A percentile compares a stretch with the other conserved stretches of the same genome.
phyloP scores from a whole-genome alignment of 2,329 filamentous ascomycete species.

The Hypoxylon sp. region DNA sequence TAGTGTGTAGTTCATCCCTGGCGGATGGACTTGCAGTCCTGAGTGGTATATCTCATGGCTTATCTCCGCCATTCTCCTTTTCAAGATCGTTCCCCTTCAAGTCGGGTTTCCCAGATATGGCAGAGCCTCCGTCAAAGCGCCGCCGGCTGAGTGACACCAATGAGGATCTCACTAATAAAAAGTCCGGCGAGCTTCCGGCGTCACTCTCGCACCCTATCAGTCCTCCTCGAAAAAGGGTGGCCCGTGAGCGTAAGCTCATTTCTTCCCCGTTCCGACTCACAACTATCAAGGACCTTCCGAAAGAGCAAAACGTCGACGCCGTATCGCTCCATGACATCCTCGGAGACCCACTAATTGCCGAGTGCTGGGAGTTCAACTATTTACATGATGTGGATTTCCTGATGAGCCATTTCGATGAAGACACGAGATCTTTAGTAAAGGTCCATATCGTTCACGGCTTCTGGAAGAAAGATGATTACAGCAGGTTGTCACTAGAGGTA shows the following conservation, averaged over 20 bases:
- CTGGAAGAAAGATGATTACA: slow-evolving; percentile 76
- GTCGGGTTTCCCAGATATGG: slow-evolving; percentile 39
- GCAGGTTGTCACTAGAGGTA: slow-evolving; percentile 71
- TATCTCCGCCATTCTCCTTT: too few relatives aligned
- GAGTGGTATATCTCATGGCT: background rate
- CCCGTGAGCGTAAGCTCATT: slow-evolving; percentile 50
- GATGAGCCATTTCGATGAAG: slow-evolving; percentile 67
- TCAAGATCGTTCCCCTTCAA: background rate
- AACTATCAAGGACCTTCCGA: slow-evolving; percentile 74
- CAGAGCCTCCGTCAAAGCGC: slow-evolving; percentile 49
- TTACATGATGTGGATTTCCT: slow-evolving; percentile 73
- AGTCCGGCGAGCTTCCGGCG: slow-evolving; percentile 41
- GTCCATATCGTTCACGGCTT: slow-evolving; percentile 73
- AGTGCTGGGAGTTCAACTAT: slow-evolving; percentile 80
- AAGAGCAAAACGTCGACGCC: slow-evolving; percentile 73
- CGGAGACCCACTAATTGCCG: slow-evolving; percentile 79
- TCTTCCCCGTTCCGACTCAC: slow-evolving; percentile 81
- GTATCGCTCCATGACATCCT: slow-evolving; percentile 77
- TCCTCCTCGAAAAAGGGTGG: slow-evolving; percentile 59
- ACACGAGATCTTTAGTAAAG: slow-evolving; percentile 64
- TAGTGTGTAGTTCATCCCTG: background rate
- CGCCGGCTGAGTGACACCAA: slow-evolving; percentile 43
- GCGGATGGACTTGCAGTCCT: background rate
- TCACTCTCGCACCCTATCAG: slow-evolving; percentile 61
- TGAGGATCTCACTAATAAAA: slow-evolving; percentile 21